Conservation (phyloP, 352 stramenopile species). For the Pythium myriotylum region DNA sequence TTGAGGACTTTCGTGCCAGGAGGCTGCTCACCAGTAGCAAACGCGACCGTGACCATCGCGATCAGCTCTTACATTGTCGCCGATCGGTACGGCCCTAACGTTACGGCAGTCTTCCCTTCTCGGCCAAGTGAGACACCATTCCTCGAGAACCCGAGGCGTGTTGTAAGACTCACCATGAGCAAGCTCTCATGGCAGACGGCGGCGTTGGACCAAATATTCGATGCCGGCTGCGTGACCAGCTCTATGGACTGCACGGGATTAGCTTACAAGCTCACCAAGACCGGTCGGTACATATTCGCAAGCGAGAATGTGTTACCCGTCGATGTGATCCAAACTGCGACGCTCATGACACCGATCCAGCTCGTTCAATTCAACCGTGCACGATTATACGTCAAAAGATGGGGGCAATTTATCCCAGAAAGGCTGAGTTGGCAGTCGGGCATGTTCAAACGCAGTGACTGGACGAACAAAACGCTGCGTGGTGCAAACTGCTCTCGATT, state of each 20-base stretch:
- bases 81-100: conserved; percentile 31
- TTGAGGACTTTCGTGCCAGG: conserved; percentile 40
- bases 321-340: neutral
- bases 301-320: conserved; percentile 20
- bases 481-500: conserved; percentile 7
- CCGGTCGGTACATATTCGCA: conserved; percentile 11
- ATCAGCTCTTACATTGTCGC: conserved; percentile 47
- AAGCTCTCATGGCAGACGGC: conserved; percentile 9
- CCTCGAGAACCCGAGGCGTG: conserved; percentile 5
- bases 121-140: conserved; percentile 1
- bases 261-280: conserved; percentile 11
- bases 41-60: conserved; percentile 35
- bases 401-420: conserved; percentile 3
- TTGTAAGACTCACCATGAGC: conserved; percentile 5
- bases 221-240: neutral
- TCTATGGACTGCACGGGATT: conserved; percentile 2
- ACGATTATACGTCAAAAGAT: conserved; percentile 4
- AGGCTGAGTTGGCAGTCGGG: conserved; percentile 1
- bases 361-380: conserved; percentile 14
- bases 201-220: conserved; percentile 6
- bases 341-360: conserved; percentile 7
- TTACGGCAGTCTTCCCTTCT: conserved; percentile 14
- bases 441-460: neutral
- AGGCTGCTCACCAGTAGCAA: conserved; percentile 25
- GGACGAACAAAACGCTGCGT: neutral